A percentile compares a stretch with the other conserved stretches of the same genome.
Evolutionary conservation across 257 asterid species (phyloP).

Genomic region (Coffea eugenioides): DNA sequence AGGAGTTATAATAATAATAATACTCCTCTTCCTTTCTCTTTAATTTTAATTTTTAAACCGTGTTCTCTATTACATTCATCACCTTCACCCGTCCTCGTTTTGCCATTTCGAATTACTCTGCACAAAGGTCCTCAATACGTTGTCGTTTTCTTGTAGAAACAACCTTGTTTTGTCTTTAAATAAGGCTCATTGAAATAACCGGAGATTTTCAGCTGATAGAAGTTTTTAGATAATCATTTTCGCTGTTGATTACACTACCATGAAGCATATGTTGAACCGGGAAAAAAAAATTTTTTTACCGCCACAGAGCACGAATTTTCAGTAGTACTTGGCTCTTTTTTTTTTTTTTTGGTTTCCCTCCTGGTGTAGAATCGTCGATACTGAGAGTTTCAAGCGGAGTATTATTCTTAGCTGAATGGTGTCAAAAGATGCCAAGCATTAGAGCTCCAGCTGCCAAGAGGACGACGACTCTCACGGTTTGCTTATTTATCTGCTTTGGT

Average conservation of each 20-base stretch:
- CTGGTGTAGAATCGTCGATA: background rate
- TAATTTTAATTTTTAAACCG: background rate
- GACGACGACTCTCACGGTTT: conserved; percentile 75
- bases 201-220: conserved; percentile 7
- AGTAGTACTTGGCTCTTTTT: background rate
- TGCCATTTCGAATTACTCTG: background rate
- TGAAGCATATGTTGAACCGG: background rate
- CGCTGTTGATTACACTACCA: background rate
- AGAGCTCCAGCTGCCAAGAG: conserved; percentile 73
- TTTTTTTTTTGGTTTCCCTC: background rate
- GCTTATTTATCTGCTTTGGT: conserved; percentile 17
- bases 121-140: background rate
- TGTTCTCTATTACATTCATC: too few species aligned
- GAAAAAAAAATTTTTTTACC: too few species aligned
- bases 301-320: background rate
- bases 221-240: background rate
- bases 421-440: conserved; percentile 65
- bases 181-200: background rate
- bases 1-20: background rate
- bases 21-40: background rate
- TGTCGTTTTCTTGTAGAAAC: conserved; percentile 6
- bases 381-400: background rate
- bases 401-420: conserved; percentile 44
- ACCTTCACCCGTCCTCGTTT: background rate
- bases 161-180: background rate